These are phyloP conservation scores for Chlorella sp. DNA, from an alignment of 139 green algal species.

Conservation along the genomic window DNA sequence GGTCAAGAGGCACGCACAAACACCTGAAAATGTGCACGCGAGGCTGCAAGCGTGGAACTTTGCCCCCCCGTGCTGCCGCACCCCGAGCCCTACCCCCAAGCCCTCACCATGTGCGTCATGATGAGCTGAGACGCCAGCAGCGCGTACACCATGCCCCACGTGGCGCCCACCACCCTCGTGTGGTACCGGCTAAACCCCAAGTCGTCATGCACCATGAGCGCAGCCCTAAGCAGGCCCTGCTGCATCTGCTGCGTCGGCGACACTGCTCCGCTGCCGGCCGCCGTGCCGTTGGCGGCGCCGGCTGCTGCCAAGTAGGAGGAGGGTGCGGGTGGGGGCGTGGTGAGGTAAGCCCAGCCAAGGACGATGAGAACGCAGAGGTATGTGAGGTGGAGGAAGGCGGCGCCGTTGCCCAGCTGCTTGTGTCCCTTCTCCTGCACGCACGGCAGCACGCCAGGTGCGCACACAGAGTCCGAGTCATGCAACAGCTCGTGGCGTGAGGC, in stretches of 20 bases:
- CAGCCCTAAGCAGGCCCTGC: background rate
- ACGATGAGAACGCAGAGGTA: background rate
- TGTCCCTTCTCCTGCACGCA: background rate
- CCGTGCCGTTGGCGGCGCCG: background rate
- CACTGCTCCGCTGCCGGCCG: background rate
- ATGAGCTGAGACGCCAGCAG: conserved; percentile 66
- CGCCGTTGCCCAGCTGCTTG: background rate
- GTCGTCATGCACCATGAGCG: too few relatives aligned
- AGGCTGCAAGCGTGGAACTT: too few relatives aligned
- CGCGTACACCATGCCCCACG: conserved; percentile 47
- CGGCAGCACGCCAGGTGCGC: background rate
- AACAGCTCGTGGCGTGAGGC: background rate
- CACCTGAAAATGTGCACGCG: too few relatives aligned
- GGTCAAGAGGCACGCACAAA: too few relatives aligned
- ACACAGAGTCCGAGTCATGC: background rate
- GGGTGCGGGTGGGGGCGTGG: too few relatives aligned
- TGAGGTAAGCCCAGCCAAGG: background rate
- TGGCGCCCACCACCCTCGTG: background rate
- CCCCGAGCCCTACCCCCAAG: too few relatives aligned
- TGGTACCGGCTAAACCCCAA: too few relatives aligned
- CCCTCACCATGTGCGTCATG: conserved; percentile 79
- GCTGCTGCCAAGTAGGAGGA: background rate
- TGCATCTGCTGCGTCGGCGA: background rate
- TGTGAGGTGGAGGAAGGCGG: background rate
- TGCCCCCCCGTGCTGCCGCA: too few relatives aligned